Conservation (phyloP, 768 basidiomycete genomes). For the Tulasnella sp. region DNA sequence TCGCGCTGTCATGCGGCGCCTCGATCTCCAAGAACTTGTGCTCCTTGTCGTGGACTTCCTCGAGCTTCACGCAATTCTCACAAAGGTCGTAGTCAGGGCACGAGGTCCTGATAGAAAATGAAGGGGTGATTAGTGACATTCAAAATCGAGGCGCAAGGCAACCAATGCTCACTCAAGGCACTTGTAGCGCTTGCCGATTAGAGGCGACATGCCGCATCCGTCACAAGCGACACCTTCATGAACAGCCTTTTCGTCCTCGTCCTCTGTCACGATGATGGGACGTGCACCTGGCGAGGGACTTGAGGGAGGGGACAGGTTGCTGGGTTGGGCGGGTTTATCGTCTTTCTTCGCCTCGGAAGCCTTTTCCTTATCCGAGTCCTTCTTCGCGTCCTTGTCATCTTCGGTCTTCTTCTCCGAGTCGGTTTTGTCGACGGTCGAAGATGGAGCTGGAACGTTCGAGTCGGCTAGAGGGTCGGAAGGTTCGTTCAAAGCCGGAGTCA, state of each 20-base stretch:
- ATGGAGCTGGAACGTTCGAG: not conserved
- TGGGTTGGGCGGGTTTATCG: not conserved
- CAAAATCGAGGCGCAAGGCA: not conserved
- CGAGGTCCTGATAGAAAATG: constrained; percentile 9
- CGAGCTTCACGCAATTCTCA: constrained; percentile 22
- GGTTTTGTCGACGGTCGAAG: not conserved
- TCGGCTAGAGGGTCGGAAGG: not conserved
- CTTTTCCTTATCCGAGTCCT: not conserved
- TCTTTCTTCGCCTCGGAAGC: not conserved
- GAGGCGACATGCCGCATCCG: constrained; percentile 25
- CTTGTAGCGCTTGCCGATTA: constrained; percentile 25
- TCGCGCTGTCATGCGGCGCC: constrained; percentile 18
- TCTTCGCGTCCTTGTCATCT: not conserved
- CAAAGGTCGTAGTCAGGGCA: constrained; percentile 30
- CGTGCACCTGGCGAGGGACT: not conserved
- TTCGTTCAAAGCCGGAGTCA: not conserved
- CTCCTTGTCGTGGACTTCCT: constrained; percentile 15
- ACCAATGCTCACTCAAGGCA: constrained; percentile 24
- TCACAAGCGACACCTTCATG: constrained; percentile 27
- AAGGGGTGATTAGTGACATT: not conserved
- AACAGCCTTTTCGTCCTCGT: constrained; percentile 1
- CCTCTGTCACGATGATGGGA: constrained; percentile 1
- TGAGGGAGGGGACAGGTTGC: not conserved
- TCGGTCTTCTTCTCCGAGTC: not conserved
- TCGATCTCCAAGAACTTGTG: constrained; percentile 27